Base-by-base conservation (phyloP, 2,329 filamentous ascomycete genomes). In the Fusarium torreyae region DNA sequence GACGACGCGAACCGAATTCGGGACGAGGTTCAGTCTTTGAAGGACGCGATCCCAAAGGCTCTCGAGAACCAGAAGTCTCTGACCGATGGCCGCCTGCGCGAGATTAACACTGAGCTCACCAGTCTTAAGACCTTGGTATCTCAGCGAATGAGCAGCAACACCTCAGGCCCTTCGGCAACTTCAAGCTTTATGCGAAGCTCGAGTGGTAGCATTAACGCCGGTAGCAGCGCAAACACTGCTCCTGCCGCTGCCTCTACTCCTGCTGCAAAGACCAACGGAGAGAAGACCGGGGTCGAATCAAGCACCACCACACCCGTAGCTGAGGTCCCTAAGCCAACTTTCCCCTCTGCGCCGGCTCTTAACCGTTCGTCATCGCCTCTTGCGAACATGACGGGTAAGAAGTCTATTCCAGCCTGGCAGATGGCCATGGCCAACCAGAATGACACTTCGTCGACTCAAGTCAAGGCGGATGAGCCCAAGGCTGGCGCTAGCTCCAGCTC, bases 41-140 rank as follows among this genome's bases (percentile, higher is more conserved):
- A 95, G 78, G 92, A 94, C 70, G 85, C 92, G 52, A 94, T 99
- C 56, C 96, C 97, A 9, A 93, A 92, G 79, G 94, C 94, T 3
- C 87, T 99, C 74, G 90, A 96, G 68, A 92, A 91, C 54, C 94
- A 98, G 77, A 95, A 95, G 81, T 92, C 95, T 66, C 86, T 89
- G 55, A 93, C 92, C 26, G 94, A 98, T 77, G 87, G 85, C 70
- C 87, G 94, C 49, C 83, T 99, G 61, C 92, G 90, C 79, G 96
- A 98, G 74, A 88, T 99, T 70, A 92, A 93, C 71, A 88, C 86
- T 8, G 96, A 99, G 81, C 85, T 99, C 74, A 94, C 92, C 84
- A 98, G 94, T 78, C 83, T 99, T 74, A 98, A 98, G 86, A 92
- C 93, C 4, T 85, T 99, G 54, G 89, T 99, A 74, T 83, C 85